Conservation (phyloP, 73 alveolate genomes). For the Paramecium sonneborni region DNA sequence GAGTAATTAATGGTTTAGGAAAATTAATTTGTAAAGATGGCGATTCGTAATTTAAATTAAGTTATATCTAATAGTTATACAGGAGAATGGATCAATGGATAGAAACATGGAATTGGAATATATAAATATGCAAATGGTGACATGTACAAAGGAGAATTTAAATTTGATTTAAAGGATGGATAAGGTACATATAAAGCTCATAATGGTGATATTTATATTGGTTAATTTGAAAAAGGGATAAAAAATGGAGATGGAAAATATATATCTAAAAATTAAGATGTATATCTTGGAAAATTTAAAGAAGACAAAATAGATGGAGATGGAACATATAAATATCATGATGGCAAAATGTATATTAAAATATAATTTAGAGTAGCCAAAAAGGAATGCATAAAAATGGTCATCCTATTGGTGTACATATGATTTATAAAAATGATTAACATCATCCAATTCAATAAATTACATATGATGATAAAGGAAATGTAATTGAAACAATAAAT, state of each 20-base stretch:
- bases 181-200: conserved; percentile 29
- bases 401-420: not conserved
- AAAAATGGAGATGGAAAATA: conserved; percentile 8
- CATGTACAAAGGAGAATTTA: conserved; percentile 6
- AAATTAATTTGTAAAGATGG: conserved; percentile 27
- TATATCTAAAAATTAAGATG: not conserved
- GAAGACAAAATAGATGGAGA: conserved; percentile 21
- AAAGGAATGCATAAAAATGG: conserved; percentile 19
- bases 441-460: conserved; percentile 4
- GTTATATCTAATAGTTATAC: not conserved
- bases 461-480: conserved; percentile 21
- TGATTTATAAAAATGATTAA: not conserved
- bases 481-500: not conserved
- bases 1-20: conserved; percentile 27
- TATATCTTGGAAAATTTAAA: not conserved
- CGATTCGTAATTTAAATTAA: not conserved
- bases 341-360: not conserved
- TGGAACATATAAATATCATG: conserved; percentile 6
- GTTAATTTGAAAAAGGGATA: not conserved
- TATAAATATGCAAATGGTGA: conserved; percentile 42
- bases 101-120: conserved; percentile 42
- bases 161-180: conserved; percentile 24
- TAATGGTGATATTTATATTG: not conserved
- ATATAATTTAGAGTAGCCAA: not conserved
- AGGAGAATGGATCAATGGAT: conserved; percentile 30